Percentiles rank a stretch among this genome's conserved stretches.
Conservation (phyloP, 306 rosid species). For the Fragaria ananassa region DNA sequence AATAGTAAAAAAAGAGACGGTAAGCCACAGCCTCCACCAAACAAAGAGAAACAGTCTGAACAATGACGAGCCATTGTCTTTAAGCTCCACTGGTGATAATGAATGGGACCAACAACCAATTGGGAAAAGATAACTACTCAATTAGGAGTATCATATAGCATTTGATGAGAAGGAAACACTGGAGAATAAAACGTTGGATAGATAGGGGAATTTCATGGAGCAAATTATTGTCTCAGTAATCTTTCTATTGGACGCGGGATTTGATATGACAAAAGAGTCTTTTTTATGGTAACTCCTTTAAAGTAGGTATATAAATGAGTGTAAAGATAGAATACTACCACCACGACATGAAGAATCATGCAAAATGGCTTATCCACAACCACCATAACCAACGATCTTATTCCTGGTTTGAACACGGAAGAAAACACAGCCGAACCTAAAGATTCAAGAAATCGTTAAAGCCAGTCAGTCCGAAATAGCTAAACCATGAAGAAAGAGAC, state of each 20-base stretch:
- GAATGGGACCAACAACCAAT: conserved; percentile 27
- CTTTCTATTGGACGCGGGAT: neutral
- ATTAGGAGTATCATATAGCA: neutral
- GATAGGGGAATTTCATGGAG: neutral
- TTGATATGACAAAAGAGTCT: neutral
- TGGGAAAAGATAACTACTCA: neutral
- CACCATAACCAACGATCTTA: no score
- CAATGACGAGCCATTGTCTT: conserved; percentile 31
- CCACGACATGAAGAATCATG: no score
- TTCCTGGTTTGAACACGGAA: no score
- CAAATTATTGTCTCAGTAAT: neutral
- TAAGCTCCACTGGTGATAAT: conserved; percentile 29
- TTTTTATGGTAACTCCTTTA: no score
- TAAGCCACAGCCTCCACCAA: neutral
- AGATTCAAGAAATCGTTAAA: no score
- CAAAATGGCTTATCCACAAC: no score
- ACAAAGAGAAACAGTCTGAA: conserved; percentile 8
- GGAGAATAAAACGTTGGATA: neutral
- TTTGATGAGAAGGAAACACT: neutral
- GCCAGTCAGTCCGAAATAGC: neutral
- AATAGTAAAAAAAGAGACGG: no score
- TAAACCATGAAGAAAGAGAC: neutral
- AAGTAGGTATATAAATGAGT: no score
- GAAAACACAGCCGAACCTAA: no score
- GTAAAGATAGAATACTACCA: no score